Evolutionary conservation across 2,329 filamentous ascomycete genomes (phyloP), one percentile per base, ranked within the genome.

Genomic region (Aspergillus fijiensis): DNA sequence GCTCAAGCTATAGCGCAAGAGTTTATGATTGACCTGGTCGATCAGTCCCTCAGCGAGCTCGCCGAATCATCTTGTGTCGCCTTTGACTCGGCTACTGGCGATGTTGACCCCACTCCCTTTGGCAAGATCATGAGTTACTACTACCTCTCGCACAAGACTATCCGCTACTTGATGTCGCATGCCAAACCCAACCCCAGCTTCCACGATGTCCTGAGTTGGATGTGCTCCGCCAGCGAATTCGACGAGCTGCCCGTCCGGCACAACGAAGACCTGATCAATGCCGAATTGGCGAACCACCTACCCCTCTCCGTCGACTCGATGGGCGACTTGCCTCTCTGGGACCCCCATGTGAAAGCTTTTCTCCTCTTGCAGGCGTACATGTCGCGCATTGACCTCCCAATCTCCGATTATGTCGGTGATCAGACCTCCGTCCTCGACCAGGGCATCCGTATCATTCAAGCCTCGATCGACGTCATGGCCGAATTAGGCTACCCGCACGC

Each of bases 91-190:
- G 73, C 75, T 3, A 96, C 95, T 65, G 94, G 94, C 49, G 90
- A 96, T 67, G 88, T 99, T 29, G 90, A 96, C 67, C 82, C 94
- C 0, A 98, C 95, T 0, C 89, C 94, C 0, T 84, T 98, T 6
- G 95, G 95, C 69, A 97, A 96, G 80, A 98, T 99, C 72, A 97
- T 98, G 92, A 96, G 91, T 75, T 99, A 98, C 82, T 99, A 99
- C 82, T 99, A 99, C 73, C 87, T 95, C 51, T 96, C 93, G 0
- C 95, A 99, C 79, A 90, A 90, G 77, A 99, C 95, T 0, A 92
- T 99, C 69, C 90, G 95, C 1, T 88, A 92, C 69, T 85, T 99
- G 6, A 86, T 90, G 64, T 83, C 86, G 51, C 85, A 94, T 66
- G 91, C 90, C 25, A 94, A 90, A 69, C 84, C 87, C 0, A 80